Percentiles rank a stretch among this genome's conserved stretches.
phyloP scores from a whole-genome alignment of 23 red algal species.

The Gracilaria domingensis region DNA sequence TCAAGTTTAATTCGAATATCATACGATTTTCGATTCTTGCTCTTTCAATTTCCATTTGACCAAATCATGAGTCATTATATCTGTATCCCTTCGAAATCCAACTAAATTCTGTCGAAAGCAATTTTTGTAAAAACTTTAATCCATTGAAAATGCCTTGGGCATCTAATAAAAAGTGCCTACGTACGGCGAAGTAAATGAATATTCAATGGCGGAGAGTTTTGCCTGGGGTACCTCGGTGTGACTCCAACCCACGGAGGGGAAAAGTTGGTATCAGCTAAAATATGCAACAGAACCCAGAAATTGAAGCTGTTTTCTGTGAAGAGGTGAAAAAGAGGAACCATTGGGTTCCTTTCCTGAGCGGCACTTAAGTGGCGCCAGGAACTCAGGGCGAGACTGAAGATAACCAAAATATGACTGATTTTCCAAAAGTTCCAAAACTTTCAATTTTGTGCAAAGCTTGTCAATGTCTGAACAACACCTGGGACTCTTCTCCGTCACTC shows the following conservation, averaged over 20 bases:
- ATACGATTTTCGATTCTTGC: too few relatives aligned
- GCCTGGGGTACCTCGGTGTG: too few relatives aligned
- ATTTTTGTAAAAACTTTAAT: too few relatives aligned
- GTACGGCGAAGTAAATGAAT: too few relatives aligned
- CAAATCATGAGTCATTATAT: too few relatives aligned
- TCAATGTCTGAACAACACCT: background rate
- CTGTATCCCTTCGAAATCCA: too few relatives aligned
- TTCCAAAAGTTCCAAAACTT: background rate
- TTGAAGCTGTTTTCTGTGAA: background rate
- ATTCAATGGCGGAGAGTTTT: too few relatives aligned
- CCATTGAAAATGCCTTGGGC: too few relatives aligned
- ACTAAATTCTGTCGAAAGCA: too few relatives aligned
- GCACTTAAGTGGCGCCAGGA: background rate
- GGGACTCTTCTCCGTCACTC: background rate
- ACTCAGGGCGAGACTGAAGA: background rate
- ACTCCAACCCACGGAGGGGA: background rate
- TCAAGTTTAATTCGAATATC: too few relatives aligned
- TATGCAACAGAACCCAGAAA: background rate
- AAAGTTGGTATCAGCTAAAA: background rate
- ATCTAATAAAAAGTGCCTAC: too few relatives aligned
- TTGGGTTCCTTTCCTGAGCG: background rate
- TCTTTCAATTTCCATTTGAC: too few relatives aligned
- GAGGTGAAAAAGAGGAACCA: background rate
- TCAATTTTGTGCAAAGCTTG: background rate
- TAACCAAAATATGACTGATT: background rate